Percentiles rank a stretch among this genome's conserved stretches.
phyloP scores from a whole-genome alignment of 1,139 yeast species.

The Sugiyamaella neomexicana region DNA sequence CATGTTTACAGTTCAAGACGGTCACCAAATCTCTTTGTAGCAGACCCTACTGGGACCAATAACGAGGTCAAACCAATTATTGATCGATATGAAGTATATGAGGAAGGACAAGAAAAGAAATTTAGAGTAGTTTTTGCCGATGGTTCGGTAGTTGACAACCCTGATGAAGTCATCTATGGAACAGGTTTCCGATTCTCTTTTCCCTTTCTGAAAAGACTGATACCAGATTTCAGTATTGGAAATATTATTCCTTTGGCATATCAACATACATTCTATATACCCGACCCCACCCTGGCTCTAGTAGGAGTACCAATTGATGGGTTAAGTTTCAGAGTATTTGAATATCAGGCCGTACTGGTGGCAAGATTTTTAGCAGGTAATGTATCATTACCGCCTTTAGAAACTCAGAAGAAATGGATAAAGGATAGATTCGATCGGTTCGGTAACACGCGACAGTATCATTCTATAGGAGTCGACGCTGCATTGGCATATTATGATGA shows the following conservation, averaged over 20 bases:
- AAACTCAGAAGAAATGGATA: slow-evolving; percentile 17
- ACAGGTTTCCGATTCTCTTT: slow-evolving; percentile 18
- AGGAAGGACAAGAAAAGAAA: slow-evolving; percentile 4
- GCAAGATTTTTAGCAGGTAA: slow-evolving; percentile 20
- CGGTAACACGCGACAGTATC: slow-evolving; percentile 19
- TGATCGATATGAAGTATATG: slow-evolving; percentile 16
- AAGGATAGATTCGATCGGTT: slow-evolving; percentile 8
- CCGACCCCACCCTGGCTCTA: slow-evolving; percentile 17
- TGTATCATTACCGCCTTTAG: slow-evolving; percentile 15
- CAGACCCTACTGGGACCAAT: neutral
- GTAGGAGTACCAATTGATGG: slow-evolving; percentile 22
- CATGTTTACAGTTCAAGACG: slow-evolving; percentile 19
- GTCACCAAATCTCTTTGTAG: slow-evolving; percentile 4
- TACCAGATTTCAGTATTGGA: slow-evolving; percentile 18
- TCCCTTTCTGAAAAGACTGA: slow-evolving; percentile 11
- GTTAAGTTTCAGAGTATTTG: slow-evolving; percentile 20
- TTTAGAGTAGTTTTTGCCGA: slow-evolving; percentile 16
- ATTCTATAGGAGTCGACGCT: slow-evolving; percentile 19
- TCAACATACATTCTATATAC: slow-evolving; percentile 21
- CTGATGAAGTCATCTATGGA: slow-evolving; percentile 17
- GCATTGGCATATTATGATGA: slow-evolving; percentile 19
- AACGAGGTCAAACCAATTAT: slow-evolving; percentile 14
- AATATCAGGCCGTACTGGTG: slow-evolving; percentile 22
- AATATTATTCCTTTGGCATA: slow-evolving; percentile 18
- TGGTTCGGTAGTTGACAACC: slow-evolving; percentile 15